These are phyloP conservation scores for Massariosphaeria phaeospora DNA, from an alignment of 495 filamentous ascomycete genomes.

Conservation along the genomic window DNA sequence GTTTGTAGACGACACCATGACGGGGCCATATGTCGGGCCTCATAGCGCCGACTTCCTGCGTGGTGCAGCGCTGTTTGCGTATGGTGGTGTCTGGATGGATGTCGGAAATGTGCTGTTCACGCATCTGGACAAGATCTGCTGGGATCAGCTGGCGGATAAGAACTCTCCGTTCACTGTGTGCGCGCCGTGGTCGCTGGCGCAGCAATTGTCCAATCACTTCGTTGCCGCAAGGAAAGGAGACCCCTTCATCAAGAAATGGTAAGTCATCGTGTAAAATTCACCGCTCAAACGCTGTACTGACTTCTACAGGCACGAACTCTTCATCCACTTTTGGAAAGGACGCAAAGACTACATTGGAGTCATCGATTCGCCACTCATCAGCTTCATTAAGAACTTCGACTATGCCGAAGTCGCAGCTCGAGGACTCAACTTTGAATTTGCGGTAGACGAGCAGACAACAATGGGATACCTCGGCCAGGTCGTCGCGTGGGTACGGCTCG, in stretches of 20 bases:
- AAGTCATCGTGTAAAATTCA: neutral
- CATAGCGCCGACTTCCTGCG: conserved; percentile 42
- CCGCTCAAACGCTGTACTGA: neutral
- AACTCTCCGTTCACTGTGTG: conserved; percentile 39
- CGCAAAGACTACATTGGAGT: conserved; percentile 35
- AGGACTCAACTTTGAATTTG: conserved; percentile 22
- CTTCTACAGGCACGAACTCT: conserved; percentile 35
- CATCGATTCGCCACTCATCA: conserved; percentile 39
- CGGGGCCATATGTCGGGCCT: conserved; percentile 36
- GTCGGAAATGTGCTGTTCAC: conserved; percentile 41
- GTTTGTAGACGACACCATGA: conserved; percentile 40
- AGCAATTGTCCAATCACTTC: conserved; percentile 43
- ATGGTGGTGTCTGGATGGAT: conserved; percentile 45
- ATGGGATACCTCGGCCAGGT: conserved; percentile 24
- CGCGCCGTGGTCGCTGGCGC: conserved; percentile 35
- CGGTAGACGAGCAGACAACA: neutral
- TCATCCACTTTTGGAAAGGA: conserved; percentile 40
- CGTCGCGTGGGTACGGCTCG: conserved; percentile 12
- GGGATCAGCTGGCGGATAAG: conserved; percentile 42
- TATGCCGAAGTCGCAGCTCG: neutral
- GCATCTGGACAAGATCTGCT: conserved; percentile 44
- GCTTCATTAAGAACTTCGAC: conserved; percentile 28
- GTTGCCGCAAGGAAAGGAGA: conserved; percentile 40
- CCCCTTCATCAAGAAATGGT: conserved; percentile 42
- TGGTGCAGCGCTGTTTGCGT: conserved; percentile 38